Percentiles rank a stretch among this genome's conserved stretches.
Evolutionary conservation across 2,329 filamentous ascomycete genomes (phyloP).

Genomic region (Cyclaneusma minus): DNA sequence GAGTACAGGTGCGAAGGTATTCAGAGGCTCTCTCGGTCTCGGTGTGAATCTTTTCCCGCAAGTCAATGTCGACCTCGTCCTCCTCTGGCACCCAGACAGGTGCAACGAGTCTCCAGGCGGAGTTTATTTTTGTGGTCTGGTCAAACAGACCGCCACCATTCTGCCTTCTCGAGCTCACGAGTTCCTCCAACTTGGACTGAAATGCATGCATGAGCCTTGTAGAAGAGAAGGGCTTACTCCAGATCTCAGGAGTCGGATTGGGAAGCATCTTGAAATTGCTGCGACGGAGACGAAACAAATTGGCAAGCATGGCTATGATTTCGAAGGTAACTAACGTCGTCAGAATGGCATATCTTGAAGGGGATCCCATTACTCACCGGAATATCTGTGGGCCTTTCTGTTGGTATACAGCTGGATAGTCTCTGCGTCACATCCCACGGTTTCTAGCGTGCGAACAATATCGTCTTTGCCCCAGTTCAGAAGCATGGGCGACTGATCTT

Average conservation of each 20-base stretch:
- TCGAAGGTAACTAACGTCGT: constrained; percentile 36
- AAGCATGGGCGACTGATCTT: constrained; percentile 23
- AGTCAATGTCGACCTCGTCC: constrained; percentile 8
- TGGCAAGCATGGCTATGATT: constrained; percentile 39
- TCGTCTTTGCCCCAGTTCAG: constrained; percentile 29
- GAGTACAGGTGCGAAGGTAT: constrained; percentile 9
- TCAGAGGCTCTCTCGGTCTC: constrained; percentile 11
- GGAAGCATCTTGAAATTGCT: constrained; percentile 37
- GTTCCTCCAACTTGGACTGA: constrained; percentile 9
- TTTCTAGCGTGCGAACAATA: constrained; percentile 33
- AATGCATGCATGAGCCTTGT: constrained; percentile 14
- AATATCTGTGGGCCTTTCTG: constrained; percentile 18
- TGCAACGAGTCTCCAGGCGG: too few relatives aligned
- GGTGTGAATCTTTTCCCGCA: constrained; percentile 14
- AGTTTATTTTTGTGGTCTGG: constrained; percentile 3
- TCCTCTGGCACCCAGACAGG: too few relatives aligned
- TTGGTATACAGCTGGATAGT: constrained; percentile 26
- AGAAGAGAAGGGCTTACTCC: constrained; percentile 24
- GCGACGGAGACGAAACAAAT: constrained; percentile 30
- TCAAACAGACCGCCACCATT: constrained; percentile 6
- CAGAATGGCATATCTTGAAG: too few relatives aligned
- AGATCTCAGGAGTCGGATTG: constrained; percentile 38
- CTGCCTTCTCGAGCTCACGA: constrained; percentile 3
- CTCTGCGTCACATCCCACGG: constrained; percentile 37
- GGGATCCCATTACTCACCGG: constrained; percentile 9